Conservation (phyloP, 306 rosid species). For the Dryas alaskensis region DNA sequence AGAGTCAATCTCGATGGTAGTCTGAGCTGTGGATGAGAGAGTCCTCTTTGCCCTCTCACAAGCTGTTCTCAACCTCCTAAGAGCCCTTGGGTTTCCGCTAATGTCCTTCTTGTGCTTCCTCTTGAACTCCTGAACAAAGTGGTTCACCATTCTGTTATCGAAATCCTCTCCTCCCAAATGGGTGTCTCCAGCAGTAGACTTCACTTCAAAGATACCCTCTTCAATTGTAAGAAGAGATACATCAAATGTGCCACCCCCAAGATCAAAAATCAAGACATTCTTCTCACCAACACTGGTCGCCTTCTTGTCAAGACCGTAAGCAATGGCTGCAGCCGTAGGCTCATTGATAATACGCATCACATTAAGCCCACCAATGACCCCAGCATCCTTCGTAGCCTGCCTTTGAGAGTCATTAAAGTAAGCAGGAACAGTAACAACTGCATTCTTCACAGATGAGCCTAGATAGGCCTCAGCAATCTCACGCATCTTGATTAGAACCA, state of each 20-base stretch:
- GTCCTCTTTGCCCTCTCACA: slow-evolving; percentile 87
- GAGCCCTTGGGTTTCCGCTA: slow-evolving; percentile 66
- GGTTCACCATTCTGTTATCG: slow-evolving; percentile 72
- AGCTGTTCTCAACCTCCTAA: slow-evolving; percentile 62
- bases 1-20: slow-evolving; percentile 76
- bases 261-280: slow-evolving; percentile 60
- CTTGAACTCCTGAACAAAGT: slow-evolving; percentile 77
- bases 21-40: slow-evolving; percentile 70
- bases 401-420: slow-evolving; percentile 76
- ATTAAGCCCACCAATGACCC: slow-evolving; percentile 65
- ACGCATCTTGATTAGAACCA: slow-evolving; percentile 75
- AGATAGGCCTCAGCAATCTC: slow-evolving; percentile 87
- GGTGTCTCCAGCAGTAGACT: slow-evolving; percentile 77
- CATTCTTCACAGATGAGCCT: slow-evolving; percentile 60
- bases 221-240: slow-evolving; percentile 73
- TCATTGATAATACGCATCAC: slow-evolving; percentile 64
- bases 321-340: slow-evolving; percentile 75
- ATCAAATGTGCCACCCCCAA: slow-evolving; percentile 41
- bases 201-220: slow-evolving; percentile 69
- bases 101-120: slow-evolving; percentile 74
- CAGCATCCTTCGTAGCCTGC: slow-evolving; percentile 72
- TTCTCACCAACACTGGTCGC: slow-evolving; percentile 57
- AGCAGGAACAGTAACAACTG: slow-evolving; percentile 78
- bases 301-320: slow-evolving; percentile 69
- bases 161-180: slow-evolving; percentile 90